Conservation (phyloP, 805 yeast species). For the Sugiyamaella mastotermitis region DNA sequence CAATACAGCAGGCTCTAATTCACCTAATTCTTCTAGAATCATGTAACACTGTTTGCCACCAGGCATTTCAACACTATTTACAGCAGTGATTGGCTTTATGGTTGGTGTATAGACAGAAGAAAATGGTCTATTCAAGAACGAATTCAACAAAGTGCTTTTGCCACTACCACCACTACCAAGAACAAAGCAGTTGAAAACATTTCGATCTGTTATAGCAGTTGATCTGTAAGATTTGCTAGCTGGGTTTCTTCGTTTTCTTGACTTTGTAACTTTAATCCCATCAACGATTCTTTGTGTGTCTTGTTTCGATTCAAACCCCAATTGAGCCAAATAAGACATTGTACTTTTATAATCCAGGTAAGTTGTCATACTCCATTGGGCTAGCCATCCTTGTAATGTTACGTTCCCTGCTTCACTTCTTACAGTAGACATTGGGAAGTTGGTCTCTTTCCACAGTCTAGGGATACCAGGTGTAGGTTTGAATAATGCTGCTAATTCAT, state of each 20-base stretch:
- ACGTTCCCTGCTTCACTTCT: conserved; percentile 85
- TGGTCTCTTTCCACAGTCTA: conserved; percentile 71
- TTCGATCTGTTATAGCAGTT: conserved; percentile 63
- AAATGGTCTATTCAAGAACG: conserved; percentile 70
- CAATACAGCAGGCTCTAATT: conserved; percentile 72
- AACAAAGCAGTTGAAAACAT: conserved; percentile 85
- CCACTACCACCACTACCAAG: conserved; percentile 86
- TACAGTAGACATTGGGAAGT: conserved; percentile 83
- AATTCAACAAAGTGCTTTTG: conserved; percentile 75
- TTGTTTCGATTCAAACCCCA: conserved; percentile 63
- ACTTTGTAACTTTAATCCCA: conserved; percentile 76
- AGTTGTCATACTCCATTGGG: conserved; percentile 98
- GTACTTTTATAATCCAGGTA: conserved; percentile 79
- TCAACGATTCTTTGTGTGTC: conserved; percentile 29
- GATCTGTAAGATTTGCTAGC: conserved; percentile 64
- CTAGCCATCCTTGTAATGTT: conserved; percentile 96
- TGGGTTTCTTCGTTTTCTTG: conserved; percentile 62
- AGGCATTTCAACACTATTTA: conserved; percentile 83
- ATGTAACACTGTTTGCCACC: conserved; percentile 96
- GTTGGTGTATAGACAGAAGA: conserved; percentile 76
- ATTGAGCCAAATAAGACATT: conserved; percentile 78
- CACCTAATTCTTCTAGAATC: conserved; percentile 86
- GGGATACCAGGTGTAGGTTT: conserved; percentile 94
- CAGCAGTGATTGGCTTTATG: conserved; percentile 71
- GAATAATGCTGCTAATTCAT: conserved; percentile 64